Evolutionary conservation across 352 stramenopile species (phyloP).

Genomic region (Detonula confervacea): DNA sequence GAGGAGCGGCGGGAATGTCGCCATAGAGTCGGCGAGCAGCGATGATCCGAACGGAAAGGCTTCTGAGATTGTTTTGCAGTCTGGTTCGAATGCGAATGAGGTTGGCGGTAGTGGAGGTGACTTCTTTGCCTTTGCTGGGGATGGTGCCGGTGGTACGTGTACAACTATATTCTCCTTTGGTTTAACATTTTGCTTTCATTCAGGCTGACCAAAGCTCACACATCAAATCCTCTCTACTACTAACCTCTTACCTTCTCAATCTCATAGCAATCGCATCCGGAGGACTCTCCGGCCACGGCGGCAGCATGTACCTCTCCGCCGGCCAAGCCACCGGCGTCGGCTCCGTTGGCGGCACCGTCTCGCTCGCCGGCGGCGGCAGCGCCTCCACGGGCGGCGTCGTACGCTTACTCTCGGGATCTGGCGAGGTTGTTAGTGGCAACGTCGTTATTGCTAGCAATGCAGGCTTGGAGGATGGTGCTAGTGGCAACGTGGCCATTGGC

Average conservation of each 20-base stretch:
- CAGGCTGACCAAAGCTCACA: neutral
- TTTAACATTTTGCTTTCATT: neutral
- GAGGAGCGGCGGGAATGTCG: slow-evolving; percentile 25
- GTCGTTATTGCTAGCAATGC: slow-evolving; percentile 18
- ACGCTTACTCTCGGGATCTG: slow-evolving; percentile 28
- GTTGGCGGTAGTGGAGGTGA: slow-evolving; percentile 44
- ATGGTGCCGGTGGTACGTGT: slow-evolving; percentile 39
- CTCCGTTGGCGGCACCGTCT: slow-evolving; percentile 35
- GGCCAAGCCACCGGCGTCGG: slow-evolving; percentile 29
- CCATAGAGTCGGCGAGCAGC: slow-evolving; percentile 36
- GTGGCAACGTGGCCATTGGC: slow-evolving; percentile 23
- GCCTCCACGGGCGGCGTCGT: slow-evolving; percentile 28
- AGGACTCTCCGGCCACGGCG: slow-evolving; percentile 25
- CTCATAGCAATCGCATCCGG: slow-evolving; percentile 28
- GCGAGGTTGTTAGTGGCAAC: slow-evolving; percentile 28
- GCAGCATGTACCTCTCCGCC: slow-evolving; percentile 33
- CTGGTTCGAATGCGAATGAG: slow-evolving; percentile 35
- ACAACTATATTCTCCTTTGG: neutral
- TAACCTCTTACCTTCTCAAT: too few species aligned
- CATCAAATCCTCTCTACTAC: neutral
- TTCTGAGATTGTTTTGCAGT: slow-evolving; percentile 31
- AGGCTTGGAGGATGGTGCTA: neutral
- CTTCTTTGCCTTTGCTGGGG: slow-evolving; percentile 42
- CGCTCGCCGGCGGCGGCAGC: slow-evolving; percentile 17
- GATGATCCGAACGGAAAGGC: slow-evolving; percentile 26